Conservation (phyloP, 345 rosid species). For the Erodium maritimum region DNA sequence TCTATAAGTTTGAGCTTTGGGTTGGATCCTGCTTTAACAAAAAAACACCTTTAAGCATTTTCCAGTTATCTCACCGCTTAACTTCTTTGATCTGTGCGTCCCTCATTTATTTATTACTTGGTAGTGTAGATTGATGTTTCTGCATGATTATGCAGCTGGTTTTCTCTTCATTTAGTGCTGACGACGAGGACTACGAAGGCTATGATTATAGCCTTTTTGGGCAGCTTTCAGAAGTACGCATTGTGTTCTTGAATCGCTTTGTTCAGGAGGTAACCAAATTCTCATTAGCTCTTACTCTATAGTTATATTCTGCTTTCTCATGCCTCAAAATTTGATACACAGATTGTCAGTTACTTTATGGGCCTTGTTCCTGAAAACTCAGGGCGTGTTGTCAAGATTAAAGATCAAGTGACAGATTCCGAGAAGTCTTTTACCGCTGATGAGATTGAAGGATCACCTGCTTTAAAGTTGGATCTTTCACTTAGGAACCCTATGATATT, state of each 20-base stretch:
- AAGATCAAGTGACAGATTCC: conserved; percentile 77
- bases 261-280: conserved; percentile 71
- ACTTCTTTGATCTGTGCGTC: neutral
- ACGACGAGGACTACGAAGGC: conserved; percentile 84
- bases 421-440: conserved; percentile 83
- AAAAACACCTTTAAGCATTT: too few species aligned
- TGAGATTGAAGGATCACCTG: conserved; percentile 93
- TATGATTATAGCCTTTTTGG: conserved; percentile 81
- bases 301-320: conserved; percentile 6
- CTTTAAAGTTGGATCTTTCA: conserved; percentile 82
- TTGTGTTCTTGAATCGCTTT: conserved; percentile 91
- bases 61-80: neutral
- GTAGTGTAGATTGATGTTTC: conserved; percentile 3
- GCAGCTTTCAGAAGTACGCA: conserved; percentile 92
- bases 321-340: conserved; percentile 17
- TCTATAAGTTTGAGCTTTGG: too few species aligned
- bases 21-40: too few species aligned
- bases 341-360: conserved; percentile 78
- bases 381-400: conserved; percentile 53
- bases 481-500: conserved; percentile 83
- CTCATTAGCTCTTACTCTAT: conserved; percentile 1
- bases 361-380: conserved; percentile 77
- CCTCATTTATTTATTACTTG: conserved; percentile 4
- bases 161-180: conserved; percentile 71
- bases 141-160: conserved; percentile 44